A percentile compares a stretch with the other conserved stretches of the same genome.
These are phyloP conservation scores for Xylaria sp. DNA, from an alignment of 2,329 filamentous ascomycete species.

Conservation along the genomic window DNA sequence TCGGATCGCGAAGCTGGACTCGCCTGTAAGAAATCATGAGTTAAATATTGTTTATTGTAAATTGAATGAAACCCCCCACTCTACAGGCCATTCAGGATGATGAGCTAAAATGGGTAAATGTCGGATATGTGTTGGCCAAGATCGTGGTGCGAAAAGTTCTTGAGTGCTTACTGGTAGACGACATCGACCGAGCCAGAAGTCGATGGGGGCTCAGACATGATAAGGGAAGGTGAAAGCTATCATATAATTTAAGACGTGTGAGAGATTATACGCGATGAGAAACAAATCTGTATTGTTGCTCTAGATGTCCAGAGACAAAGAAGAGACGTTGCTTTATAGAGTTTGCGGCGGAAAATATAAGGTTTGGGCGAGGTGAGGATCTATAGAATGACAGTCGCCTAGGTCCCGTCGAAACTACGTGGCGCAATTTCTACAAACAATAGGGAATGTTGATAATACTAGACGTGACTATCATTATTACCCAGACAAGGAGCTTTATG, in stretches of 20 bases:
- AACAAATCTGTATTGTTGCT: background rate
- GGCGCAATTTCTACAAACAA: no score
- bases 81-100: background rate
- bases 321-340: no score
- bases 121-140: background rate
- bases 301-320: no score
- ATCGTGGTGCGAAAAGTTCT: background rate
- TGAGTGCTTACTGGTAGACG: conserved; percentile 5
- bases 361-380: background rate
- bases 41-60: background rate
- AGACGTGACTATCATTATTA: background rate
- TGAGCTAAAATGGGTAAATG: background rate
- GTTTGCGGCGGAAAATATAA: background rate
- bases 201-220: background rate
- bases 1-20: background rate
- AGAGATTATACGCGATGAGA: background rate
- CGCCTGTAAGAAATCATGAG: background rate
- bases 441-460: no score
- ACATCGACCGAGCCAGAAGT: background rate
- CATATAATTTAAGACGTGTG: background rate
- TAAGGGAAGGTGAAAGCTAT: no score
- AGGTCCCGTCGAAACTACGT: background rate
- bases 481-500: background rate
- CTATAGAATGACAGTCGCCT: background rate
- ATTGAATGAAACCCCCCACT: background rate